Evolutionary conservation across 441 rosid genomes (phyloP).

Genomic region (Eugenia klotzschiana): DNA sequence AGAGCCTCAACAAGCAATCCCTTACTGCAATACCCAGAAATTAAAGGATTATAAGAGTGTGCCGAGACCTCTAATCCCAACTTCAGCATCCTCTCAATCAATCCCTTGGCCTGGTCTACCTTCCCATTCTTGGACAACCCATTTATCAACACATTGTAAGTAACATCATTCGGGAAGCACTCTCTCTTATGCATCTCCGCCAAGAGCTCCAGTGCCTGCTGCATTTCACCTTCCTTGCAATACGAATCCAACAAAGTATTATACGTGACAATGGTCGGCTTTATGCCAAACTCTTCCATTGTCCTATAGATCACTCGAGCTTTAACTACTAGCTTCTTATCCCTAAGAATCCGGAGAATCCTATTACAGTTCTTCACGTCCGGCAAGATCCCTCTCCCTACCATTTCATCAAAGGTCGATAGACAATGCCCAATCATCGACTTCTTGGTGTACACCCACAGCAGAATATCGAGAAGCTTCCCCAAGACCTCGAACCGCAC

Average conservation of each 20-base stretch:
- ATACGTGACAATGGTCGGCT: conserved; percentile 34
- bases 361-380: conserved; percentile 49
- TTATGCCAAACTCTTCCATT: conserved; percentile 41
- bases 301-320: conserved; percentile 25
- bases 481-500: conserved; percentile 13
- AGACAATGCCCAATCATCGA: conserved; percentile 40
- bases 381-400: conserved; percentile 35
- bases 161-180: conserved; percentile 30
- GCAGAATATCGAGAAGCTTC: conserved; percentile 40
- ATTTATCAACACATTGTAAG: conserved; percentile 48
- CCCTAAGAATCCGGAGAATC: conserved; percentile 46
- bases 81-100: conserved; percentile 33
- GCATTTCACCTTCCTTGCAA: conserved; percentile 40
- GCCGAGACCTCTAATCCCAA: conserved; percentile 36
- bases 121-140: conserved; percentile 42
- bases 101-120: conserved; percentile 31
- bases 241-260: conserved; percentile 46
- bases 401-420: conserved; percentile 40
- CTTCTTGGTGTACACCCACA: conserved; percentile 37
- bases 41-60: conserved; percentile 44
- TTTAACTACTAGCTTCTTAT: conserved; percentile 14
- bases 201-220: conserved; percentile 28
- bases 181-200: conserved; percentile 32
- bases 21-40: conserved; percentile 35
- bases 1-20: conserved; percentile 42